A percentile compares a stretch with the other conserved stretches of the same genome.
phyloP scores from a whole-genome alignment of 164 flowering plant genomes.

The Magnolia changhungtana region DNA sequence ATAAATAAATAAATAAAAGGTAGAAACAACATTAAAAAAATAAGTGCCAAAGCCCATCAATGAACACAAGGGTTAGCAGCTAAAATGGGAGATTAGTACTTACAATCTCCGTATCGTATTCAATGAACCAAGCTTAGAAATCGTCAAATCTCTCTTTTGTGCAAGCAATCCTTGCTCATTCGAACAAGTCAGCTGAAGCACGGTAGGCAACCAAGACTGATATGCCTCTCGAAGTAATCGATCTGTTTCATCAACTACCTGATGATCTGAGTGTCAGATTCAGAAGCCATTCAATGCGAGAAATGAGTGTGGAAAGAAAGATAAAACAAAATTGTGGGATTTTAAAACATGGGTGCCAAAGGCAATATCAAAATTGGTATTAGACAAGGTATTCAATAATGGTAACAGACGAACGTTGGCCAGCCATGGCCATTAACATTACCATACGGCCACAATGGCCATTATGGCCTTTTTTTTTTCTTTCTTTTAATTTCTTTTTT shows the following conservation, averaged over 20 bases:
- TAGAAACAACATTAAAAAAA: neutral
- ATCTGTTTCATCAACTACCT: conserved; percentile 97
- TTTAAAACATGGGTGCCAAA: neutral
- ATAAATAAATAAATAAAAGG: neutral
- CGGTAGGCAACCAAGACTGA: conserved; percentile 92
- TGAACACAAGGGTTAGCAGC: neutral
- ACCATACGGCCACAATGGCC: too few species aligned
- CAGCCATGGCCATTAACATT: too few species aligned
- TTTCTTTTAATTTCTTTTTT: too few species aligned
- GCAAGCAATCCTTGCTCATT: conserved; percentile 27
- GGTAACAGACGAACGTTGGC: too few species aligned
- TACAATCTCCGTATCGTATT: conserved; percentile 68
- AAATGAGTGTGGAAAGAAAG: neutral
- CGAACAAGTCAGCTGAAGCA: conserved; percentile 50
- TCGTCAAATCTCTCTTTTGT: conserved; percentile 7
- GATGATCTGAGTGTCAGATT: neutral
- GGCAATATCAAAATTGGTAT: neutral
- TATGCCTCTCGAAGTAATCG: conserved; percentile 83
- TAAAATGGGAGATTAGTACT: conserved; percentile 21
- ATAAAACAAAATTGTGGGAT: neutral
- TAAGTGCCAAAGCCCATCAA: neutral
- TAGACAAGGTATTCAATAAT: neutral
- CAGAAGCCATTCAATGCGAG: neutral
- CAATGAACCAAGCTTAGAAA: conserved; percentile 45
- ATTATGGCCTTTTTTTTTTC: too few species aligned